Base-by-base conservation (phyloP, 108 stramenopile genomes). In the Discostella pseudostelligera region DNA sequence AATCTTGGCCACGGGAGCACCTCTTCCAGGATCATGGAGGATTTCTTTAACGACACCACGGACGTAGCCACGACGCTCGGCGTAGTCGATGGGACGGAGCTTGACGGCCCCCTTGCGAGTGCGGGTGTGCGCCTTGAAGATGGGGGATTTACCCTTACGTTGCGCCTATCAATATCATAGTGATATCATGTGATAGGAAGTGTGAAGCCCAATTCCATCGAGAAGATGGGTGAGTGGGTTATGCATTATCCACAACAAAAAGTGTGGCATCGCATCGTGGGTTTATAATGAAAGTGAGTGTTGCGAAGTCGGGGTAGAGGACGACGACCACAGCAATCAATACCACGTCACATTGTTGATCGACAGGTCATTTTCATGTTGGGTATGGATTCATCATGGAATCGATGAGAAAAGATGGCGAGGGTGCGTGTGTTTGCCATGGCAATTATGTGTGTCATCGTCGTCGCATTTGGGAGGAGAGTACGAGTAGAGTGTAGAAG, bases 21-120 rank as follows among this genome's bases (percentile, higher is more conserved):
- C 99, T 67, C 99, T 84, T 62, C 97, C 97, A 51, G 97, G 93
- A 70, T 99, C 99, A 65, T 99, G 99, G 69, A 97, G 64, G 84
- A 99, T 97, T 74, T 97, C 97, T 87, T 97, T 97, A 67, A 99
- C 84, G 46, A 97, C 94, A 61, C 99, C 99, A 71, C 96, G 96
- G 79, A 96, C 93, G 92, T 99, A 99, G 39, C 98, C 97, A 51
- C 92, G 87, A 80, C 89, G 92, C 69, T 99, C 99, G 56, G 97
- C 95, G 77, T 92, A 98, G 87, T 99, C 99, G 42, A 95, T 76
- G 51, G 85, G 54, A 73, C 97, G 96, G 62, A 97, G 95, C 90
- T 96, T 96, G 49, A 96, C 96, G 62, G 99, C 94, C 49, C 97
- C 97, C 94, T 98, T 99, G 65, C 97, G 95, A 48, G 89, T 96